Conservation (phyloP, 257 asterid genomes). For the Nicotiana sylvestris region DNA sequence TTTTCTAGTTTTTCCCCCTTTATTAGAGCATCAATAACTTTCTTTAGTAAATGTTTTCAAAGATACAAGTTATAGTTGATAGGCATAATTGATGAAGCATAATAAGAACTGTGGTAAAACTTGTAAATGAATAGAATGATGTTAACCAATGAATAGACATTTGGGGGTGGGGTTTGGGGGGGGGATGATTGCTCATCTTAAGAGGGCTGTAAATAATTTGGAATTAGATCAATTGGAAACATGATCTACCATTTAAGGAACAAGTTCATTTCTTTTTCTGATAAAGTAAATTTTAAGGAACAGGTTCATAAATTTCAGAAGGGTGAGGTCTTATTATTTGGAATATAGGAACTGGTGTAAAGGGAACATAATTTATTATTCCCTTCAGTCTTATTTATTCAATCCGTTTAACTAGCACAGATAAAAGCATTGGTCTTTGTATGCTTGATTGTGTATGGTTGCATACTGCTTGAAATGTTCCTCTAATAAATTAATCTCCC, state of each 20-base stretch:
- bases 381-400: background rate
- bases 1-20: background rate
- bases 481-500: background rate
- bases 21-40: background rate
- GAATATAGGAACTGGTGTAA: background rate
- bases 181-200: background rate
- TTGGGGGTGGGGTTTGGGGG: background rate
- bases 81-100: background rate
- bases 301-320: background rate
- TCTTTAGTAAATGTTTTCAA: background rate
- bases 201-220: background rate
- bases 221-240: background rate
- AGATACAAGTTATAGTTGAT: background rate
- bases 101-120: background rate
- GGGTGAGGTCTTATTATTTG: background rate
- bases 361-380: background rate
- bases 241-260: background rate
- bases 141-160: background rate
- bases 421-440: background rate
- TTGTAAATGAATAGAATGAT: background rate
- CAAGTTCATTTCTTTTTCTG: background rate
- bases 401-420: background rate
- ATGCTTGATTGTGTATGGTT: background rate
- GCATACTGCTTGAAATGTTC: background rate
- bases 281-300: background rate